A percentile compares a stretch with the other conserved stretches of the same genome.
Conservation (phyloP, 306 rosid species). For the Leucaena leucocephala region DNA sequence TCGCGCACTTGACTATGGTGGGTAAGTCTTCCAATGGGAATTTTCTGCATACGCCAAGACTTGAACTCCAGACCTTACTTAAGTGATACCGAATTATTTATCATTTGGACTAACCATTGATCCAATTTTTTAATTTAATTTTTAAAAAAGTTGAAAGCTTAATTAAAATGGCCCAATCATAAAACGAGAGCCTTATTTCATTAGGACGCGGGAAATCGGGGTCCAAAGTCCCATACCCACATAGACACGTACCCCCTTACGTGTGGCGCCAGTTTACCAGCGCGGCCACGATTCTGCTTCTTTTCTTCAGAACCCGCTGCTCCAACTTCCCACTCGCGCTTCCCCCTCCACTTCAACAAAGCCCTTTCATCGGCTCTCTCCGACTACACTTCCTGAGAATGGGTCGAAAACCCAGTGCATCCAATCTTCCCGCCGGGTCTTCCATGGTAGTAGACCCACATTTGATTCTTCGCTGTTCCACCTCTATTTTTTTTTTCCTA, state of each 20-base stretch:
- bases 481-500: not conserved
- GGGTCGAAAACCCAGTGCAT: constrained; percentile 43
- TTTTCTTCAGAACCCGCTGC: not conserved
- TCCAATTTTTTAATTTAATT: too few relatives aligned
- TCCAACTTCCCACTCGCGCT: not conserved
- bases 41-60: too few relatives aligned
- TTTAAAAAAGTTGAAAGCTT: too few relatives aligned
- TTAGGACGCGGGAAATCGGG: not conserved
- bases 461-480: not conserved
- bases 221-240: not conserved
- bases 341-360: not conserved
- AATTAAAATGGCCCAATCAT: too few relatives aligned
- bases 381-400: constrained; percentile 5
- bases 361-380: not conserved
- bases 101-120: too few relatives aligned
- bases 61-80: too few relatives aligned
- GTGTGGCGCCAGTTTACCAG: not conserved
- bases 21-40: too few relatives aligned
- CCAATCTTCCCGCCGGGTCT: constrained; percentile 4
- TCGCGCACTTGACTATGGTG: too few relatives aligned
- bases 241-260: not conserved
- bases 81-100: too few relatives aligned
- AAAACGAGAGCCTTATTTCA: too few relatives aligned
- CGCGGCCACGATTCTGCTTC: not conserved
- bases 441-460: constrained; percentile 4